Conservation (phyloP, 2,329 filamentous ascomycete species). For the Colletotrichum eremochloae region DNA sequence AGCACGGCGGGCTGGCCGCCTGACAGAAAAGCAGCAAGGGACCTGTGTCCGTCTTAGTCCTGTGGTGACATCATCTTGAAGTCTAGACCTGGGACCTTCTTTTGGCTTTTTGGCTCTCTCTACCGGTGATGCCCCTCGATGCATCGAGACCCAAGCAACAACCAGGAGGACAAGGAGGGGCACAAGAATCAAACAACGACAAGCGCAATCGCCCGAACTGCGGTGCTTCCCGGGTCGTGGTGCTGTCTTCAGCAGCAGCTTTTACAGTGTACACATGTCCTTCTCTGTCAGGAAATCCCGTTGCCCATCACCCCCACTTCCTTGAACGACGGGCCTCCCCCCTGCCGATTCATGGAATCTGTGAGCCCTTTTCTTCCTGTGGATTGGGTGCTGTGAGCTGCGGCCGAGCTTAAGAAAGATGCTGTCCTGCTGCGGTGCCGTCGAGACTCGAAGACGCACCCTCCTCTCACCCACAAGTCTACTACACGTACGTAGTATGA, state of each 20-base stretch:
- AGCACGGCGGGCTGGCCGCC: slow-evolving; percentile 10
- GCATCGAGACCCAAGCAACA: slow-evolving; percentile 13
- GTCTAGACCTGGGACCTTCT: background rate
- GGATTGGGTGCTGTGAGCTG: background rate
- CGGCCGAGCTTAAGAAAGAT: background rate
- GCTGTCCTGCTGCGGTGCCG: no score
- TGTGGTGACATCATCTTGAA: slow-evolving; percentile 34
- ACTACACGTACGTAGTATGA: no score
- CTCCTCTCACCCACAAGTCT: background rate
- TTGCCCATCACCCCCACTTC: slow-evolving; percentile 16
- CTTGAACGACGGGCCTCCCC: background rate
- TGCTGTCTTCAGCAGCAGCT: background rate
- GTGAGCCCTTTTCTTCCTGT: background rate
- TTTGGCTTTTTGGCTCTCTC: background rate
- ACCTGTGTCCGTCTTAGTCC: slow-evolving; percentile 30
- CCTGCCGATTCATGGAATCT: background rate
- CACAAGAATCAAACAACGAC: background rate
- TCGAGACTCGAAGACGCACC: no score
- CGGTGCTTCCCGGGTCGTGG: background rate
- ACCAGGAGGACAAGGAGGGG: background rate
- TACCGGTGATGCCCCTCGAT: background rate
- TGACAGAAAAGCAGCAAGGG: slow-evolving; percentile 28
- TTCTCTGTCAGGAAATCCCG: slow-evolving; percentile 24
- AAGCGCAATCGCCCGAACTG: background rate
- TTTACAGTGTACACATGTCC: background rate